These are phyloP conservation scores for Saccharomycopsis microspora DNA, from an alignment of 805 yeast species.

Conservation along the genomic window DNA sequence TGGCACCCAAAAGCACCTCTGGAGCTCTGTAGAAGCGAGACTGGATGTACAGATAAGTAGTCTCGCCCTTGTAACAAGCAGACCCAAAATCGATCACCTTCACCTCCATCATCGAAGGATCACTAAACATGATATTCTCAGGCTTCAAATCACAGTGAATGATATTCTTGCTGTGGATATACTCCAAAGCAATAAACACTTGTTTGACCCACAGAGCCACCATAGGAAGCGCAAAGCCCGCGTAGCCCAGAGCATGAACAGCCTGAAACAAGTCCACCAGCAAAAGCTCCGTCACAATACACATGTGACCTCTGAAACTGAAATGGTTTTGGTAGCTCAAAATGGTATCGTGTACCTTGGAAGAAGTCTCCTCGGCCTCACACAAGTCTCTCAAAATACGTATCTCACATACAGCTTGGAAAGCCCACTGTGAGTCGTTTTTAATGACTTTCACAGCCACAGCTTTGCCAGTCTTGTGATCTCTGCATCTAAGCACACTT, in stretches of 20 bases:
- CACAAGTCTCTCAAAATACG: slow-evolving; percentile 45
- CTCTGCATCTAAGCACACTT: slow-evolving; percentile 56
- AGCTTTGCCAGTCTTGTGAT: slow-evolving; percentile 43
- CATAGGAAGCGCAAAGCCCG: slow-evolving; percentile 34
- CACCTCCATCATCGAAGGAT: slow-evolving; percentile 32
- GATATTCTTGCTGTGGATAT: slow-evolving; percentile 42
- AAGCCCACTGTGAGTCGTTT: slow-evolving; percentile 59
- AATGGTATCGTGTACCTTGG: slow-evolving; percentile 25
- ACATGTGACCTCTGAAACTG: slow-evolving; percentile 71
- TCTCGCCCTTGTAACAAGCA: slow-evolving; percentile 46
- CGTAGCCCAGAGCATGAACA: slow-evolving; percentile 36
- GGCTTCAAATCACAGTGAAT: slow-evolving; percentile 86
- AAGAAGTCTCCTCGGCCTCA: slow-evolving; percentile 5
- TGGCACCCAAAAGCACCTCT: slow-evolving; percentile 58
- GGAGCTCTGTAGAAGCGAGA: slow-evolving; percentile 76
- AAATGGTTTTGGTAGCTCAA: slow-evolving; percentile 57
- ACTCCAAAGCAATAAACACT: slow-evolving; percentile 46
- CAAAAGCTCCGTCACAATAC: slow-evolving; percentile 66
- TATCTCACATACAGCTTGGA: slow-evolving; percentile 72
- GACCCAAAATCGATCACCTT: slow-evolving; percentile 80
- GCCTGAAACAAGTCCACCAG: slow-evolving; percentile 56
- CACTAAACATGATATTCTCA: slow-evolving; percentile 58
- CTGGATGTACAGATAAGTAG: slow-evolving; percentile 76
- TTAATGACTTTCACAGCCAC: slow-evolving; percentile 75
- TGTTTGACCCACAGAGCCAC: slow-evolving; percentile 39